Percentiles rank a stretch among this genome's conserved stretches.
Evolutionary conservation across 1,284 basidiomycete species (phyloP).

Genomic region (Ganoderma resinaceum): DNA sequence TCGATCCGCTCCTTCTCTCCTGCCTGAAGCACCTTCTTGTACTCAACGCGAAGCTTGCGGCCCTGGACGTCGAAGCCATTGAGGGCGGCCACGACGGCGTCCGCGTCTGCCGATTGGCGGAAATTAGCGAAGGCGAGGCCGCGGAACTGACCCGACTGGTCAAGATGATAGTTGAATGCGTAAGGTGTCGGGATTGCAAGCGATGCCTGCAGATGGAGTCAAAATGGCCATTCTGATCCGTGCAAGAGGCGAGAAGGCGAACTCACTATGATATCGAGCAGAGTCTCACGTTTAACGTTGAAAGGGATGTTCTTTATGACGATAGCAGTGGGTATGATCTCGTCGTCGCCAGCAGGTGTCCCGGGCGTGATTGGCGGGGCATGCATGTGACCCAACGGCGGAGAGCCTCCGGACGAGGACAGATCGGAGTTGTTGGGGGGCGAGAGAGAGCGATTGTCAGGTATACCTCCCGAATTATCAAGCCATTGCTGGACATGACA

Average conservation of each 20-base stretch:
- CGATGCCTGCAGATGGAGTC: constrained; percentile 66
- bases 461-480: constrained; percentile 56
- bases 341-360: constrained; percentile 75
- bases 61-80: constrained; percentile 97
- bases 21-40: constrained; percentile 98
- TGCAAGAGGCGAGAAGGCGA: constrained; percentile 17
- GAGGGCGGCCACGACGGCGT: constrained; percentile 93
- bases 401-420: constrained; percentile 83
- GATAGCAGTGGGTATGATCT: constrained; percentile 98
- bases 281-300: constrained; percentile 94
- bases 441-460: constrained; percentile 81
- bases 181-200: constrained; percentile 97
- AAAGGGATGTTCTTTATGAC: constrained; percentile 99
- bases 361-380: constrained; percentile 52
- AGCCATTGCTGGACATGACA: constrained; percentile 73
- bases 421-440: constrained; percentile 86
- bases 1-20: constrained; percentile 99
- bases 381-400: constrained; percentile 65
- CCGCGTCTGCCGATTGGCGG: constrained; percentile 89
- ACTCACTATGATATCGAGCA: constrained; percentile 94
- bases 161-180: constrained; percentile 99
- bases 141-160: constrained; percentile 94
- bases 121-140: constrained; percentile 99
- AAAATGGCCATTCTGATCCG: constrained; percentile 20
- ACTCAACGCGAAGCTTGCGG: constrained; percentile 98